Evolutionary conservation across 208 protist species (phyloP).

Genomic region (Strigomonas culicis): DNA sequence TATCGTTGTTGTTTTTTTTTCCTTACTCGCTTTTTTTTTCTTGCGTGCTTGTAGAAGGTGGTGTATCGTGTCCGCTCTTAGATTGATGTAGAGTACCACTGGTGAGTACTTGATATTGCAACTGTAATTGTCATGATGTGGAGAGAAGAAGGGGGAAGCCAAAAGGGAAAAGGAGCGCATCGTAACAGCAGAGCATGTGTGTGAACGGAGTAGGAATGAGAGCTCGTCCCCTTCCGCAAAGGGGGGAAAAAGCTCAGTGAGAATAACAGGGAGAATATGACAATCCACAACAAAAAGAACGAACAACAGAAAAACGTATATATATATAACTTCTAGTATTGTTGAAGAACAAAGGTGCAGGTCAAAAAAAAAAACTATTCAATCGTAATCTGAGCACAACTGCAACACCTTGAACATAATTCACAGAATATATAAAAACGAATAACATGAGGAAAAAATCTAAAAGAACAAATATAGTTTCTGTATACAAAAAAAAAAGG

Average conservation of each 20-base stretch:
- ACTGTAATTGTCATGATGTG: not conserved
- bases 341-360: constrained; percentile 1
- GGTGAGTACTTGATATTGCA: not conserved
- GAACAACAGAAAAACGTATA: not conserved
- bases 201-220: constrained; percentile 14
- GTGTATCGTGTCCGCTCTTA: not conserved
- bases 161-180: constrained; percentile 2
- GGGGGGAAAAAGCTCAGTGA: constrained; percentile 1
- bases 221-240: no score
- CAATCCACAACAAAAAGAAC: constrained; percentile 7
- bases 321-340: not conserved
- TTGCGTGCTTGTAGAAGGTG: not conserved
- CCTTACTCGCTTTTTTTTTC: not conserved
- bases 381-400: no score
- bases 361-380: not conserved
- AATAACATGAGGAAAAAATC: constrained; percentile 9
- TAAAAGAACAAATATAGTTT: constrained; percentile 4
- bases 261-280: constrained; percentile 19
- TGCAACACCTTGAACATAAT: no score
- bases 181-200: not conserved
- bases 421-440: not conserved
- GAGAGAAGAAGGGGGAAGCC: not conserved
- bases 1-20: not conserved
- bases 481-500: not conserved
- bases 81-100: not conserved